phyloP scores from a whole-genome alignment of 169 alveolate genomes.

The Pseudocohnilembus persalinus region DNA sequence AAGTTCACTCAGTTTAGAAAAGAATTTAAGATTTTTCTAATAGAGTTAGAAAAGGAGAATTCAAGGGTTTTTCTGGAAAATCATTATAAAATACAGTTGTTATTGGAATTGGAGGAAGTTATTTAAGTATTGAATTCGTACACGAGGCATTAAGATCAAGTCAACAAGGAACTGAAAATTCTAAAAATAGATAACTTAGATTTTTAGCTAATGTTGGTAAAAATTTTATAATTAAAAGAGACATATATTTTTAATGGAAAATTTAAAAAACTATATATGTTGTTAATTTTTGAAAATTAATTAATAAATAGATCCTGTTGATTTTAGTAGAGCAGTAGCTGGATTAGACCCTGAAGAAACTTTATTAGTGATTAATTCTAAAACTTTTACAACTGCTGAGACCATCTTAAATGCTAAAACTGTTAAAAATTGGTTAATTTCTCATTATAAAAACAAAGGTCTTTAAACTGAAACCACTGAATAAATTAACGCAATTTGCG shows the following conservation, averaged over 20 bases:
- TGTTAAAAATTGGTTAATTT: conserved; percentile 88
- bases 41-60: conserved; percentile 86
- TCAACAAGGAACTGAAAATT: conserved; percentile 55
- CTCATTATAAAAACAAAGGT: conserved; percentile 65
- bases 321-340: conserved; percentile 89
- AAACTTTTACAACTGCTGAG: conserved; percentile 99
- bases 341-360: conserved; percentile 95
- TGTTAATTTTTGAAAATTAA: too few relatives aligned
- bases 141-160: conserved; percentile 91
- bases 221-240: too few relatives aligned
- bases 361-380: conserved; percentile 91
- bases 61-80: conserved; percentile 93
- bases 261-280: not conserved
- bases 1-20: conserved; percentile 68
- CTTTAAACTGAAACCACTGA: conserved; percentile 60
- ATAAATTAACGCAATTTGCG: conserved; percentile 15
- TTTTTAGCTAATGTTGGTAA: conserved; percentile 95
- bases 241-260: not conserved
- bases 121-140: conserved; percentile 94
- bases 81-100: conserved; percentile 89
- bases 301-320: conserved; percentile 99
- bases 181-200: conserved; percentile 78
- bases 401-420: conserved; percentile 97
- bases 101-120: conserved; percentile 99
- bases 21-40: conserved; percentile 73